phyloP scores from a whole-genome alignment of 352 stramenopile species.

The Globisporangium echinulatum region DNA sequence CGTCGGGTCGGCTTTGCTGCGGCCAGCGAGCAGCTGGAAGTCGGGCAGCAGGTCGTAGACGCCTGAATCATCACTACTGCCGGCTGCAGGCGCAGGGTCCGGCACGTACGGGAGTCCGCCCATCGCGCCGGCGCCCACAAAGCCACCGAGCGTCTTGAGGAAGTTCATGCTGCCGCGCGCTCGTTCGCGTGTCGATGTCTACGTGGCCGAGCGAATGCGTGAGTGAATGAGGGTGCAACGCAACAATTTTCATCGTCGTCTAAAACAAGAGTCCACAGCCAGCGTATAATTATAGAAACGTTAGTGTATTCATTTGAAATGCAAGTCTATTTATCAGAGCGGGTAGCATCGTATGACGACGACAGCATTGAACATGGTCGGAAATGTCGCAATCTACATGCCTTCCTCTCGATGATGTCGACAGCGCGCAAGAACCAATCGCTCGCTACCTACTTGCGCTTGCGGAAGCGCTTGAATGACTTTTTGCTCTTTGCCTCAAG shows the following conservation, averaged over 20 bases:
- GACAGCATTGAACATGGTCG: too few species aligned
- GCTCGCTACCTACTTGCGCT: constrained; percentile 10
- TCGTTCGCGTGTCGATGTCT: background rate
- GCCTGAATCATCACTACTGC: constrained; percentile 21
- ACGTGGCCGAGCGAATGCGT: too few species aligned
- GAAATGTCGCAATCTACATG: too few species aligned
- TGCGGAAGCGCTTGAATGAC: constrained; percentile 78
- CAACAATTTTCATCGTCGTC: too few species aligned
- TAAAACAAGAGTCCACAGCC: too few species aligned
- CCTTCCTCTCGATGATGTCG: too few species aligned
- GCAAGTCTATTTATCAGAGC: too few species aligned
- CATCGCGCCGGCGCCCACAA: constrained; percentile 61
- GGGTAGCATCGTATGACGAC: too few species aligned
- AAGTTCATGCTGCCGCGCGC: constrained; percentile 65
- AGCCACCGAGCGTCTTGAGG: constrained; percentile 77
- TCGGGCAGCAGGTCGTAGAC: constrained; percentile 62
- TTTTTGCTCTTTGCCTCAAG: constrained; percentile 71
- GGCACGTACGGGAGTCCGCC: constrained; percentile 71
- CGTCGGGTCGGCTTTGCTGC: constrained; percentile 74
- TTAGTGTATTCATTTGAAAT: too few species aligned
- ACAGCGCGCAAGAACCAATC: background rate
- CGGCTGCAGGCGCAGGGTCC: constrained; percentile 13
- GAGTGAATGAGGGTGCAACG: too few species aligned
- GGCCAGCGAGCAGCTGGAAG: constrained; percentile 83
- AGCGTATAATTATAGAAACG: too few species aligned